Evolutionary conservation across 2,329 filamentous ascomycete genomes (phyloP).

Genomic region (Paraconiothyrium brasiliense): DNA sequence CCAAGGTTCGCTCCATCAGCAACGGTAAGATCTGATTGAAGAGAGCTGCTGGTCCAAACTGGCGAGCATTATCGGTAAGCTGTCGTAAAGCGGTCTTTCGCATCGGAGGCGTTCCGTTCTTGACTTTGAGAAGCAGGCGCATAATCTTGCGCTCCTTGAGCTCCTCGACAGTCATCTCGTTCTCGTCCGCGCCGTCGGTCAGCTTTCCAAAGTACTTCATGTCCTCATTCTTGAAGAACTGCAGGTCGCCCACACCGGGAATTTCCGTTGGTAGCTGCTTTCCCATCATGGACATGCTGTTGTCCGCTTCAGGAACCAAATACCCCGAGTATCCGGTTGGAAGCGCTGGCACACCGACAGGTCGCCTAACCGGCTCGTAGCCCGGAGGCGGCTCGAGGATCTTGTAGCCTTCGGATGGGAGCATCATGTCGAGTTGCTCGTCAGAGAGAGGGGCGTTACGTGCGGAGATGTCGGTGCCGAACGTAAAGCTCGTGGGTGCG

Average conservation of each 20-base stretch:
- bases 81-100: conserved; percentile 97
- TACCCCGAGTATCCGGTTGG: conserved; percentile 77
- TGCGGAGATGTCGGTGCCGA: conserved; percentile 81
- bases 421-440: conserved; percentile 90
- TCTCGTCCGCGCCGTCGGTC: conserved; percentile 92
- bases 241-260: conserved; percentile 91
- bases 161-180: conserved; percentile 89
- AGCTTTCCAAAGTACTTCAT: conserved; percentile 99
- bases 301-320: conserved; percentile 97
- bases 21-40: conserved; percentile 98
- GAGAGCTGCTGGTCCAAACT: conserved; percentile 91
- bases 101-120: conserved; percentile 99
- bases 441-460: conserved; percentile 87
- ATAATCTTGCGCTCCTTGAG: conserved; percentile 99
- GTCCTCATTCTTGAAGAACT: conserved; percentile 98
- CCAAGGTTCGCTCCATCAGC: conserved; percentile 97
- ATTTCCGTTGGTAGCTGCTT: conserved; percentile 96
- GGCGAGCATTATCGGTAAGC: conserved; percentile 94
- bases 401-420: conserved; percentile 92
- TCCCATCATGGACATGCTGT: conserved; percentile 75
- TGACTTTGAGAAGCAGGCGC: conserved; percentile 95
- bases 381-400: conserved; percentile 89
- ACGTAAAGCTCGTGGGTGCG: conserved; percentile 68
- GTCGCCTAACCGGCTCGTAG: conserved; percentile 82
- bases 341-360: conserved; percentile 79